Conservation (phyloP, 1,284 basidiomycete genomes). For the Puccinia polysora region DNA sequence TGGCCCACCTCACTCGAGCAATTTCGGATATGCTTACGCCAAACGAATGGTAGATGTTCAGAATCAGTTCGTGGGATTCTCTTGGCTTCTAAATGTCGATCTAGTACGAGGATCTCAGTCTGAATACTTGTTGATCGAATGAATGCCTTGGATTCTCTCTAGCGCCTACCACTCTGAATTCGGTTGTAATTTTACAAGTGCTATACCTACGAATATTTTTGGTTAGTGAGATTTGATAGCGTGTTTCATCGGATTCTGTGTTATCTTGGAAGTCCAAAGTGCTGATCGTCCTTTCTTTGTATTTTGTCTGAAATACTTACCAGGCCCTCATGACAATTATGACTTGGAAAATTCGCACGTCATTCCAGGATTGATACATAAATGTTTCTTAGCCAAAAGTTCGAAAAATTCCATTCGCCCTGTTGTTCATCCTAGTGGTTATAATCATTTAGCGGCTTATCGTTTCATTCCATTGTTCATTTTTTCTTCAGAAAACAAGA, state of each 20-base stretch:
- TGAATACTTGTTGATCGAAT: background rate
- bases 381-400: constrained; percentile 81
- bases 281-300: no score
- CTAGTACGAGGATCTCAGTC: no score
- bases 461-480: constrained; percentile 41
- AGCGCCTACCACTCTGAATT: constrained; percentile 87
- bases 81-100: no score
- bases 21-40: constrained; percentile 86
- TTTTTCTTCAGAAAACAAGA: constrained; percentile 67
- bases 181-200: constrained; percentile 81
- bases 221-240: constrained; percentile 55
- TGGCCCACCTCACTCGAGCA: constrained; percentile 78
- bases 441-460: constrained; percentile 6
- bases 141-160: constrained; percentile 2
- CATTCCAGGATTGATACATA: constrained; percentile 82
- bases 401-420: constrained; percentile 46
- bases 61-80: constrained; percentile 65
- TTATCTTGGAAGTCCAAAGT: no score
- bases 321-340: constrained; percentile 52
- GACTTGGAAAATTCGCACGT: constrained; percentile 83
- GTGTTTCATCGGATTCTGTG: background rate
- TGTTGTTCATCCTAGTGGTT: background rate
- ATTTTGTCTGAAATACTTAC: background rate
- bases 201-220: constrained; percentile 87
- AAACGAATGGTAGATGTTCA: constrained; percentile 89